Evolutionary conservation across 1,139 yeast genomes (phyloP), one percentile per base, ranked within the genome.

Genomic region (Debaryomyces sp.): DNA sequence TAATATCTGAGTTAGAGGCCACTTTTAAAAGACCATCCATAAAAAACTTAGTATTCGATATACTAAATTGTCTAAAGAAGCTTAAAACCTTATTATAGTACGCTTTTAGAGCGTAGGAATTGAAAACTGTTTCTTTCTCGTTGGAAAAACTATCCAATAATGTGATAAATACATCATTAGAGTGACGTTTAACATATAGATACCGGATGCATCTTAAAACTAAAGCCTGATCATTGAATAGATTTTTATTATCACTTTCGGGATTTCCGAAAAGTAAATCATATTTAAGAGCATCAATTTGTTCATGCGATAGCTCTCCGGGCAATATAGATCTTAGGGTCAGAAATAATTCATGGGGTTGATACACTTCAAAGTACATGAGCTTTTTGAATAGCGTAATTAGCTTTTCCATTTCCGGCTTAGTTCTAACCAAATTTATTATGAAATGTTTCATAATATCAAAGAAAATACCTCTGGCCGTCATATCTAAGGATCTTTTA

Each of bases 1-100:
- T 54, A 12, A 63, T 50, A 30, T 63, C 62, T 3, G 62, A 63
- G n/a, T 52, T 52, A 0, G 55, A 44, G 9, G 67, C 50, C 24
- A 57, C 54, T 9, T 52, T 49, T 17, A 61, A 53, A 4, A 70
- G 43, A 45, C 59, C 61, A 23, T 66, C 70, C 53, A 67, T 56
- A 15, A 64, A 50, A 4, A 54, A 43, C 38, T 63, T 61, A 2
- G 73, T 56, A 44, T 60, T 56, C 9, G 54, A 54, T 15, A 62
- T 54, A 6, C 67, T 50, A 49, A 61, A 54, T 7, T 56, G 57
- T 15, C 51, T 56, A n/a, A 70, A 52, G 32, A 54, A 55, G 5
- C 44, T 26, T 26, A 51, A 43, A 0, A 57, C 46, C 6, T 42
- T 43, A 9, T 22, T 7, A 21, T 48, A 42, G 40, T 55, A 56